These are phyloP conservation scores for Phytophthora sansomeana DNA, from an alignment of 352 stramenopile species.

Conservation along the genomic window DNA sequence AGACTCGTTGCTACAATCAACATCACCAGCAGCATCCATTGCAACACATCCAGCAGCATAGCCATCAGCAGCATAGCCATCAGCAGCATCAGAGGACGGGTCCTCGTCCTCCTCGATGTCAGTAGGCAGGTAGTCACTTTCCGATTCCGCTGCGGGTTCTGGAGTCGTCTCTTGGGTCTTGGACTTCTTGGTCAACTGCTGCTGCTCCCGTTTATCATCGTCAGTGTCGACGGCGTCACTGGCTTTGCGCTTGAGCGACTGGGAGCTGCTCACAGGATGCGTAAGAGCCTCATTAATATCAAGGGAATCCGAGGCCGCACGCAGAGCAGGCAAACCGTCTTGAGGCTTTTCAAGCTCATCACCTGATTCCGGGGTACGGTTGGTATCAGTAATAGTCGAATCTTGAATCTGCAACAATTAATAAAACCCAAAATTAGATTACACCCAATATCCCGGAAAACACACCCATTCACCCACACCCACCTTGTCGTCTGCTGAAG, in stretches of 20 bases:
- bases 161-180: slow-evolving; percentile 36
- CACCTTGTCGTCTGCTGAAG: slow-evolving; percentile 44
- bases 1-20: slow-evolving; percentile 58
- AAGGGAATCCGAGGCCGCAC: slow-evolving; percentile 43
- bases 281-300: slow-evolving; percentile 84
- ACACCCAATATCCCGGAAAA: background rate
- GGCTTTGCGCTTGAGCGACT: slow-evolving; percentile 70
- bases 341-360: slow-evolving; percentile 38
- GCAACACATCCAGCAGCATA: slow-evolving; percentile 37
- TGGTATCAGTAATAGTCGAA: background rate
- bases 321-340: slow-evolving; percentile 49
- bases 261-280: slow-evolving; percentile 65
- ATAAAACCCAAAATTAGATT: slow-evolving; percentile 14
- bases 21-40: slow-evolving; percentile 55
- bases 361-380: slow-evolving; percentile 38
- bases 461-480: slow-evolving; percentile 17
- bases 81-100: slow-evolving; percentile 22
- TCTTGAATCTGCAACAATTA: slow-evolving; percentile 5
- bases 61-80: slow-evolving; percentile 30
- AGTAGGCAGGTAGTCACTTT: slow-evolving; percentile 53
- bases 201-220: slow-evolving; percentile 37
- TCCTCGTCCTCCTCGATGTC: slow-evolving; percentile 44
- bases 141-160: slow-evolving; percentile 23
- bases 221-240: slow-evolving; percentile 12
- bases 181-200: slow-evolving; percentile 39